Evolutionary conservation across 2,329 filamentous ascomycete genomes (phyloP).

Genomic region (Diaporthe ampelina): DNA sequence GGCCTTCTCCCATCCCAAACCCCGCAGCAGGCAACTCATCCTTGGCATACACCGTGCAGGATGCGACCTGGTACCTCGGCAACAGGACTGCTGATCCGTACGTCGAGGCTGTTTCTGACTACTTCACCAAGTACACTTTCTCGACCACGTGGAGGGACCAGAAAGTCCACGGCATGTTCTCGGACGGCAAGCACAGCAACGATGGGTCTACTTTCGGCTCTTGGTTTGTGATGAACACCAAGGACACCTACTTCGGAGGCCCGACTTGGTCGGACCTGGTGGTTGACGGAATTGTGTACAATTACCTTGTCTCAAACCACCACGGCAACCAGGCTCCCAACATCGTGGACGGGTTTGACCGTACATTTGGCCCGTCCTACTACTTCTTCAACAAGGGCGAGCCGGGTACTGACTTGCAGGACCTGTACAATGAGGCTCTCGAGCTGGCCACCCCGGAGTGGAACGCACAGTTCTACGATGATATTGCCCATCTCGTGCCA

Average conservation of each 20-base stretch:
- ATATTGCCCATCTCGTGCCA: slow-evolving; percentile 70
- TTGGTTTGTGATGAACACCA: slow-evolving; percentile 76
- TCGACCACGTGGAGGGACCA: slow-evolving; percentile 70
- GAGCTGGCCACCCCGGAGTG: slow-evolving; percentile 65
- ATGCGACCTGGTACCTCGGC: slow-evolving; percentile 74
- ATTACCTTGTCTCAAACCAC: slow-evolving; percentile 74
- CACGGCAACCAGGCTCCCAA: slow-evolving; percentile 74
- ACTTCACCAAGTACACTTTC: slow-evolving; percentile 78
- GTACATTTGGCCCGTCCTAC: slow-evolving; percentile 75
- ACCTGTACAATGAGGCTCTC: slow-evolving; percentile 67
- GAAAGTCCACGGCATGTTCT: slow-evolving; percentile 66
- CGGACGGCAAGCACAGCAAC: slow-evolving; percentile 56
- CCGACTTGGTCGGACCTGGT: slow-evolving; percentile 73
- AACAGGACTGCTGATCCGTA: slow-evolving; percentile 68
- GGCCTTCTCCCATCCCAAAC: slow-evolving; percentile 59
- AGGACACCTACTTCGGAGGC: slow-evolving; percentile 73
- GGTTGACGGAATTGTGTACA: slow-evolving; percentile 76
- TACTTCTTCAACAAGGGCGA: slow-evolving; percentile 74
- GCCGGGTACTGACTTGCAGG: slow-evolving; percentile 58
- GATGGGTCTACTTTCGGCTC: slow-evolving; percentile 69
- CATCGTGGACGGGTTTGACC: slow-evolving; percentile 74
- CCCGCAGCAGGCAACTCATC: slow-evolving; percentile 56
- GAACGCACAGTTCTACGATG: slow-evolving; percentile 74
- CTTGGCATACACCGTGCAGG: slow-evolving; percentile 66
- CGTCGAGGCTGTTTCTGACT: slow-evolving; percentile 68